Evolutionary conservation across 768 basidiomycete species (phyloP), one percentile per base, ranked within the genome.

Genomic region (Phaeolepiota aurea): DNA sequence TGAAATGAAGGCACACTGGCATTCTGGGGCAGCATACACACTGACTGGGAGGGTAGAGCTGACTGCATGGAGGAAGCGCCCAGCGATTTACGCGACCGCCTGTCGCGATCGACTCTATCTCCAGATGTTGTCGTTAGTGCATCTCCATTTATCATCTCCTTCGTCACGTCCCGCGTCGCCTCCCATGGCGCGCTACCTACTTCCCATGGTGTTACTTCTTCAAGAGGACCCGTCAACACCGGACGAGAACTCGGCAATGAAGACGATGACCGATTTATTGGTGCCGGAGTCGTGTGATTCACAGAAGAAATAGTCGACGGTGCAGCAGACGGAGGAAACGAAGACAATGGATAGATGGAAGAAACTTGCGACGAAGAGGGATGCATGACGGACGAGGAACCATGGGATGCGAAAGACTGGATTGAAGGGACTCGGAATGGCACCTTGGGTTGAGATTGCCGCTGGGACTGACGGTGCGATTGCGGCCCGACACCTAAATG

Each of bases 121-220:
- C 25, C 25, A 28, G n/a, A 28, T 28, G 25, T 28, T 28, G 7
- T 28, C 25, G n/a, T 28, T n/a, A n/a, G 25, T 7, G 7, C 25
- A n/a, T 7, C 25, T 28, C 25, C 7, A 28, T 28, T 7, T 28
- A 28, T 28, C 25, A 28, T 28, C 25, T 28, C n/a, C n/a, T 28
- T 28, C 25, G 7, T n/a, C 7, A 28, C 25, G 7, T 28, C 25
- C 25, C n/a, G 25, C 25, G 25, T 28, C n/a, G n/a, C 25, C 25
- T 28, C 25, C n/a, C 25, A 7, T 21, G 22, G 42, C 16, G 45
- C 46, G 13, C 54, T 46, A 42, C 57, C 52, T 9, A 57, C 44
- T 41, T 57, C 58, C 58, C 58, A 58, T 32, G 58, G 55, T 11
- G 54, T 52, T 23, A 58, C 56, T 43, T 57, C 55, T 36, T 54